phyloP scores from a whole-genome alignment of 148 eudicot species.

The Polygonum maritimum region DNA sequence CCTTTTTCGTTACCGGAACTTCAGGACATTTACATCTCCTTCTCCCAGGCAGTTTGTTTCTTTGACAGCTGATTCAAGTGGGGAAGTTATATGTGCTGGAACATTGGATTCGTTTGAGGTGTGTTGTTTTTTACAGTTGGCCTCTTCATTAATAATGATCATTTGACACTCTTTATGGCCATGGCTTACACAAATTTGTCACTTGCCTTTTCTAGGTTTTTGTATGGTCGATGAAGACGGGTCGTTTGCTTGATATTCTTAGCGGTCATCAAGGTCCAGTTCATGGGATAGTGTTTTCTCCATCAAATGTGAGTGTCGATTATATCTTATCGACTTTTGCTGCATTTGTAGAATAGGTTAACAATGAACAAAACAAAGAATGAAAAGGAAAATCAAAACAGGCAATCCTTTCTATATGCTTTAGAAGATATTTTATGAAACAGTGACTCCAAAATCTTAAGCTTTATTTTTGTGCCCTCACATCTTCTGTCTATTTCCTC shows the following conservation, averaged over 20 bases:
- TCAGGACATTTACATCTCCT: conserved; percentile 88
- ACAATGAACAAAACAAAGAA: not conserved
- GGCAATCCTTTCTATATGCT: not conserved
- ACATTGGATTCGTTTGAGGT: conserved; percentile 99
- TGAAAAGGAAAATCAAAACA: not conserved
- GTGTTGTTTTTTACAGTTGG: not conserved
- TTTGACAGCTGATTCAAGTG: conserved; percentile 86
- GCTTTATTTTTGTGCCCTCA: not conserved
- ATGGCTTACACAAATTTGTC: conserved; percentile 11
- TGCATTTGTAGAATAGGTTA: not conserved
- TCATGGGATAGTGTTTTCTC: conserved; percentile 93
- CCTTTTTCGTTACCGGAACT: conserved; percentile 81
- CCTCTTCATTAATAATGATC: not conserved
- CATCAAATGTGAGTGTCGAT: conserved; percentile 52
- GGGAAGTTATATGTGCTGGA: conserved; percentile 98
- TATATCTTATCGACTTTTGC: conserved; percentile 7
- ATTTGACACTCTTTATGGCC: not conserved
- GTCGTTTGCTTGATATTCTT: conserved; percentile 83
- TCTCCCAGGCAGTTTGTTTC: conserved; percentile 93
- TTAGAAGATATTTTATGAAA: not conserved
- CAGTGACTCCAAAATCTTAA: not conserved
- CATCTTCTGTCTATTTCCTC: not conserved
- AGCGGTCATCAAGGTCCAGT: conserved; percentile 99
- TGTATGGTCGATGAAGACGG: conserved; percentile 99
- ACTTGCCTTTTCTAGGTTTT: conserved; percentile 46